Evolutionary conservation across 768 basidiomycete species (phyloP), one percentile per base, ranked within the genome.

Genomic region (Serendipita vermifera): DNA sequence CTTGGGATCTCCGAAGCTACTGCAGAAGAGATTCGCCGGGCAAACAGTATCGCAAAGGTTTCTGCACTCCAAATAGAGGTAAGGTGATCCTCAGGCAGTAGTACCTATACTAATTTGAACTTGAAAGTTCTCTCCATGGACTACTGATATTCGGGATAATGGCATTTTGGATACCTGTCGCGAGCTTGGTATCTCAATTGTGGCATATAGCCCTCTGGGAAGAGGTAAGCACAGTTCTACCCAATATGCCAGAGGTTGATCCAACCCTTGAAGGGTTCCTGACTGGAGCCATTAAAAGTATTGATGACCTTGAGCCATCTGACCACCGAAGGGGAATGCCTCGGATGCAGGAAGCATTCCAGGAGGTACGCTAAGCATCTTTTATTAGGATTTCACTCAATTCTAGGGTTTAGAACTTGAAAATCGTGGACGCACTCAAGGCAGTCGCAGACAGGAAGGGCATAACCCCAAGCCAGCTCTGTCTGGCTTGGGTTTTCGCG

Each of bases 131-230:
- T 65, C 64, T 1, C 65, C 64, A 40, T 61, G 38, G 58, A 55
- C 51, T 15, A 53, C 55, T 31, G 33, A 36, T 43, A 55, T 59
- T 22, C 60, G 65, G 55, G 35, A 55, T 22, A 56, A 59, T 36
- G 68, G 65, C 9, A 38, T 72, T 27, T 46, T 67, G 33, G 62
- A 63, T 15, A 61, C 64, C 9, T 64, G 64, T 24, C 22, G 62
- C 32, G 78, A 81, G 58, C 73, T 81, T n/a, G 75, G 74, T 0
- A 71, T 83, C 51, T 66, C 79, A 3, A 73, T 84, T n/a, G 64
- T 77, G 11, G 81, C 75, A 29, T 84, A 85, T 62, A 81, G 75
- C 32, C 78, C 79, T 0, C 71, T 80, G 1, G 78, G 79, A 3
- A 68, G 71, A 15, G 78, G 41, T 43, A 15, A 13, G 36, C 17